Evolutionary conservation across 2,329 filamentous ascomycete genomes (phyloP).

Genomic region (Scolecobasidium constrictum): DNA sequence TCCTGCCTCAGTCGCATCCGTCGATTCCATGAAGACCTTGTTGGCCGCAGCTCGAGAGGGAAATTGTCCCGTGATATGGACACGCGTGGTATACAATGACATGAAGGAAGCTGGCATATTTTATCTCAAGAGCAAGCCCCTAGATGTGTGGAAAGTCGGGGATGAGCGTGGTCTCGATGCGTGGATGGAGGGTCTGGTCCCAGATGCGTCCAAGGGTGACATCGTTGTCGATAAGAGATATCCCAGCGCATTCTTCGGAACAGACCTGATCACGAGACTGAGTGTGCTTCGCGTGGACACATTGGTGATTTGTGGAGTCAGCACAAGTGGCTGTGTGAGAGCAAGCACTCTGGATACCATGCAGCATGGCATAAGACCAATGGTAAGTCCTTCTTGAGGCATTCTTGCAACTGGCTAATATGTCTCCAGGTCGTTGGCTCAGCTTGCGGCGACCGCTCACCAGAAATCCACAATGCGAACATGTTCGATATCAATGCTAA

Average conservation of each 20-base stretch:
- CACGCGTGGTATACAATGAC: constrained; percentile 31
- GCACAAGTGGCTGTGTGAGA: constrained; percentile 36
- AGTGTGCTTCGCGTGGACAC: constrained; percentile 30
- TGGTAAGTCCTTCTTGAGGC: too few relatives aligned
- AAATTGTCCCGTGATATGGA: constrained; percentile 33
- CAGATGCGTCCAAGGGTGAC: constrained; percentile 17
- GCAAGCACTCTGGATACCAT: constrained; percentile 35
- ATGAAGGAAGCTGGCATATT: constrained; percentile 37
- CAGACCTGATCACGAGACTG: constrained; percentile 30
- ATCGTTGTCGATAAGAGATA: constrained; percentile 32
- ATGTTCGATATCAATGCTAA: constrained; percentile 36
- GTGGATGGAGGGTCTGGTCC: constrained; percentile 30
- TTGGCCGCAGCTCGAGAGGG: constrained; percentile 29
- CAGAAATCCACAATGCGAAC: constrained; percentile 34
- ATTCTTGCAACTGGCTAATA: too few relatives aligned
- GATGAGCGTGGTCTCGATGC: constrained; percentile 28
- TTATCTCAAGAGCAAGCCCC: constrained; percentile 30
- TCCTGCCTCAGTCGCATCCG: constrained; percentile 23
- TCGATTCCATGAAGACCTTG: constrained; percentile 28
- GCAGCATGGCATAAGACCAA: constrained; percentile 33
- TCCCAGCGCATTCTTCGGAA: constrained; percentile 36
- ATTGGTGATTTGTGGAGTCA: constrained; percentile 36
- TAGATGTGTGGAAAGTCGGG: constrained; percentile 31
- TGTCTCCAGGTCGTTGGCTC: constrained; percentile 29
- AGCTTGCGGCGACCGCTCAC: constrained; percentile 35